Evolutionary conservation across 495 filamentous ascomycete genomes (phyloP).

Genomic region (Trypethelium eluteriae): DNA sequence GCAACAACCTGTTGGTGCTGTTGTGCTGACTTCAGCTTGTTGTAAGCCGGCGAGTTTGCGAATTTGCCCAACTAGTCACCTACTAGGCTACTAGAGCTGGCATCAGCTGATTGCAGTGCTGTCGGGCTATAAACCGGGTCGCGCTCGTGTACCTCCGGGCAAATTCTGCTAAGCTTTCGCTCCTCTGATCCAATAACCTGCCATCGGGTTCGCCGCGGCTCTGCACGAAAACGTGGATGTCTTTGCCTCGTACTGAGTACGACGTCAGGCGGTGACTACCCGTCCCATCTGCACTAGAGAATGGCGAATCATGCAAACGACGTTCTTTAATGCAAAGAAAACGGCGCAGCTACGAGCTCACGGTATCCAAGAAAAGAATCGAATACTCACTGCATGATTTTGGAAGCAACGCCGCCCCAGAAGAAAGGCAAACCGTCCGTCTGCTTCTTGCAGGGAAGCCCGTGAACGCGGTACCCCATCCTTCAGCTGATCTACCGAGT

Average conservation of each 20-base stretch:
- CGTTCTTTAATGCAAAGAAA: too few relatives aligned
- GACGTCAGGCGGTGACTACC: background rate
- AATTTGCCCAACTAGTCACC: too few relatives aligned
- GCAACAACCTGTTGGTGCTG: too few relatives aligned
- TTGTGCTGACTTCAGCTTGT: background rate
- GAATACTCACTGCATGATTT: too few relatives aligned
- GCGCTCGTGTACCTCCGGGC: background rate
- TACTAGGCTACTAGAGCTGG: background rate
- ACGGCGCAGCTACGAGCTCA: too few relatives aligned
- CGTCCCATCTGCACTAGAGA: background rate
- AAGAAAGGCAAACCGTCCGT: too few relatives aligned
- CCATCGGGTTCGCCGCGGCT: background rate
- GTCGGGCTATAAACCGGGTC: background rate
- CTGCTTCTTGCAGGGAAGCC: too few relatives aligned
- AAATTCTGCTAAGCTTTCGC: background rate
- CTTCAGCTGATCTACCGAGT: too few relatives aligned
- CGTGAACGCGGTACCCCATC: too few relatives aligned
- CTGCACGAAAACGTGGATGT: slow-evolving; percentile 4
- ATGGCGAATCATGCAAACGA: background rate
- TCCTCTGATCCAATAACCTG: background rate
- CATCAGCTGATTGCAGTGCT: slow-evolving; percentile 1
- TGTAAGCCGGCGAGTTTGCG: background rate
- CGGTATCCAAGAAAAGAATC: too few relatives aligned
- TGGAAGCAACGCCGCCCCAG: too few relatives aligned
- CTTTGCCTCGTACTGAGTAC: background rate